Conservation (phyloP, 192 early-diverging fungal species). For the Allomyces macrogynus region DNA sequence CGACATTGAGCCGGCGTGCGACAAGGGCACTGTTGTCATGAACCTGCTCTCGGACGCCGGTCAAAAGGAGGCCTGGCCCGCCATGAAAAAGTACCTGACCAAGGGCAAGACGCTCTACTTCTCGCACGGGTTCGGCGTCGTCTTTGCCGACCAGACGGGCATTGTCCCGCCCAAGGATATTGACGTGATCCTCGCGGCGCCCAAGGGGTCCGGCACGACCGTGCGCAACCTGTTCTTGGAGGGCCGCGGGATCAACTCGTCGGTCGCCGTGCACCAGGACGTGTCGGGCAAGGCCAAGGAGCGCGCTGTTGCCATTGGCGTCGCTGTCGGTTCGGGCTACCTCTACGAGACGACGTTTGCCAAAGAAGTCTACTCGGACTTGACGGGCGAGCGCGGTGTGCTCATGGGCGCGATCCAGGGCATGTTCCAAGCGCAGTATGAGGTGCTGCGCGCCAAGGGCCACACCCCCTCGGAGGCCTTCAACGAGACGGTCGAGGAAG, state of each 20-base stretch:
- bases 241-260: constrained; percentile 93
- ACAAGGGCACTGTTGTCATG: constrained; percentile 80
- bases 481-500: constrained; percentile 99
- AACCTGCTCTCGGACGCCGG: constrained; percentile 91
- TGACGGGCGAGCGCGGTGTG: constrained; percentile 89
- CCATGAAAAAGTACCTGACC: constrained; percentile 69
- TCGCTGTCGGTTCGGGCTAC: constrained; percentile 90
- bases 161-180: constrained; percentile 78
- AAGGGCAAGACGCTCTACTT: constrained; percentile 98
- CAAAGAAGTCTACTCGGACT: constrained; percentile 92
- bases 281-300: constrained; percentile 83
- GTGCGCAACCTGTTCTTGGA: constrained; percentile 89
- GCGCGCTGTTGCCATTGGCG: constrained; percentile 70
- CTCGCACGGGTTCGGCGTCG: constrained; percentile 88
- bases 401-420: constrained; percentile 98
- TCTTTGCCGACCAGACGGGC: constrained; percentile 77
- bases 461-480: constrained; percentile 96
- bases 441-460: constrained; percentile 76
- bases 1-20: constrained; percentile 68
- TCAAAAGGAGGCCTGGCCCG: constrained; percentile 75
- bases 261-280: constrained; percentile 87
- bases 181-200: constrained; percentile 89
- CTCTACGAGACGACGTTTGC: constrained; percentile 92
- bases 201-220: constrained; percentile 90
- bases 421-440: constrained; percentile 87